Conservation (phyloP, 129 eudicot genomes). For the Rutidosis leptorrhynchoides region DNA sequence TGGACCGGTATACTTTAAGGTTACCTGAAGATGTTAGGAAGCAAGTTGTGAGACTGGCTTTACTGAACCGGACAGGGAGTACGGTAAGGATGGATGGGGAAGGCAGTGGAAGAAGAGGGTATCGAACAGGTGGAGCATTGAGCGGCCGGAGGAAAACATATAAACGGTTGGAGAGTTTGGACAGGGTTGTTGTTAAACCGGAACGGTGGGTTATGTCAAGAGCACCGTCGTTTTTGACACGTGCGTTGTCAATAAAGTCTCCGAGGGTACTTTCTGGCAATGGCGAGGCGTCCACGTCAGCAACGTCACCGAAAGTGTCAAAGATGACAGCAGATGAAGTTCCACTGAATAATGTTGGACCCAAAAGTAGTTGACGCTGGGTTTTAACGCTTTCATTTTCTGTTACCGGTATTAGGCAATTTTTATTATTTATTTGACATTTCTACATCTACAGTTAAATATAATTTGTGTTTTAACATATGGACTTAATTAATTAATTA, state of each 20-base stretch:
- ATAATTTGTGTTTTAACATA: background rate
- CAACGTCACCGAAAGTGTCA: constrained; percentile 27
- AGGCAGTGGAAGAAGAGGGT: constrained; percentile 41
- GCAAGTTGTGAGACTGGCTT: constrained; percentile 36
- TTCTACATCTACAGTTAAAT: background rate
- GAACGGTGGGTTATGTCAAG: constrained; percentile 34
- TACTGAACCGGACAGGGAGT: constrained; percentile 25
- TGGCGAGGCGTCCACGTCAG: constrained; percentile 45
- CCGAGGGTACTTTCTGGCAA: constrained; percentile 39
- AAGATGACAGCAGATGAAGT: constrained; percentile 33
- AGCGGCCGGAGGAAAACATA: constrained; percentile 21
- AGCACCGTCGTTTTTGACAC: constrained; percentile 37
- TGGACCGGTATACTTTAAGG: constrained; percentile 57
- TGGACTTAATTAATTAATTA: too few relatives aligned
- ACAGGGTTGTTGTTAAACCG: constrained; percentile 26
- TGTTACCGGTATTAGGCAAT: constrained; percentile 18
- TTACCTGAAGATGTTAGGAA: constrained; percentile 48
- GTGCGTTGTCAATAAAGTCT: constrained; percentile 28
- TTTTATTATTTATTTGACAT: background rate
- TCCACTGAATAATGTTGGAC: constrained; percentile 45
- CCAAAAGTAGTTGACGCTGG: constrained; percentile 42
- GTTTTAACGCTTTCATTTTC: constrained; percentile 14
- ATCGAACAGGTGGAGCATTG: constrained; percentile 31
- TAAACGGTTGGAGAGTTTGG: constrained; percentile 36
- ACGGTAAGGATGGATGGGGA: constrained; percentile 28